Percentiles rank a stretch among this genome's conserved stretches.
Conservation (phyloP, 305 asterid species). For the Solanum hybrid region DNA sequence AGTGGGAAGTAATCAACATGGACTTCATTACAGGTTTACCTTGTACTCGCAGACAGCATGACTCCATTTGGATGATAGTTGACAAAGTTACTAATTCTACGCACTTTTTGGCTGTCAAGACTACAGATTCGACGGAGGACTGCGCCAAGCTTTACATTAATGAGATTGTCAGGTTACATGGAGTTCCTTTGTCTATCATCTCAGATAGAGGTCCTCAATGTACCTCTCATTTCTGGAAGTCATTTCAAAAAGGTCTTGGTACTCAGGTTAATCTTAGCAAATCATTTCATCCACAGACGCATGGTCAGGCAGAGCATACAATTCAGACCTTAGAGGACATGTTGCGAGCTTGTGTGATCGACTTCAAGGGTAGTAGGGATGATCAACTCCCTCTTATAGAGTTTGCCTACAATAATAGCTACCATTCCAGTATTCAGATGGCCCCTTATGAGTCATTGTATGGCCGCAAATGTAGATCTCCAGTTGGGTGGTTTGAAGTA, state of each 20-base stretch:
- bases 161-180: neutral
- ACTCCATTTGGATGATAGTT: neutral
- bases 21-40: no score
- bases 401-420: neutral
- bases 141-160: neutral
- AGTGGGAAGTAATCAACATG: no score
- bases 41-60: no score
- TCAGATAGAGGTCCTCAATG: neutral
- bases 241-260: neutral
- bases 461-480: neutral
- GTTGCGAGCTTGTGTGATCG: neutral
- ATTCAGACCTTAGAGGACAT: neutral
- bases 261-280: neutral
- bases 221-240: neutral
- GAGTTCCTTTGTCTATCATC: neutral
- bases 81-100: neutral
- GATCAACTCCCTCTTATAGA: neutral
- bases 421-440: neutral
- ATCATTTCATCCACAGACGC: neutral
- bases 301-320: neutral
- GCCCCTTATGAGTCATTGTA: neutral
- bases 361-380: neutral
- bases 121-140: neutral
- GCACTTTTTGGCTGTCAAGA: neutral
- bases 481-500: neutral